Base-by-base conservation (phyloP, 2,329 filamentous ascomycete genomes). In the Neonectria ditissima region DNA sequence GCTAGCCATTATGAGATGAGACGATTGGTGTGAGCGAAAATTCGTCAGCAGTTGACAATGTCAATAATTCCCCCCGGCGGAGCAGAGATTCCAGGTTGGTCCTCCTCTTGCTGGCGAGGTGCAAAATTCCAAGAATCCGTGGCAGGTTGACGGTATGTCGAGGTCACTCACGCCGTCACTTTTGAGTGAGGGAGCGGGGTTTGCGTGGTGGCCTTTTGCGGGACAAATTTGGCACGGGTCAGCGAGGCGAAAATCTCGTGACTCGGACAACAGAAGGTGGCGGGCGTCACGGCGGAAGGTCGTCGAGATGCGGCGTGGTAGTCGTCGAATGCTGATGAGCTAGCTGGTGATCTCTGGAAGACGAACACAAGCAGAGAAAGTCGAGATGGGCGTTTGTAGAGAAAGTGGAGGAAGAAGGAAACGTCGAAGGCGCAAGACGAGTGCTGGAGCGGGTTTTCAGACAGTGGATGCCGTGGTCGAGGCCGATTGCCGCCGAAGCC, bases 1-100 rank as follows among this genome's bases (percentile, higher is more conserved):
- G 77, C 84, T 86, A 78, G 92, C 89, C 91, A 94, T 94, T 62
- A 61, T 70, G 66, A 51, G 30, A 41, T 22, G 16, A 37, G 20
- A 48, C n/a, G 32, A 22, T 39, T 45, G 16, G 20, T 28, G 30
- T 34, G 32, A 30, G 32, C 32, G 32, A 57, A 30, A 41, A 39
- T 50, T 53, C 51, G 43, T 24, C 10, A 55, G 11, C 10, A 26
- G 28, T 51, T 54, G 32, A 43, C 48, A 37, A 16, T 59, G 20
- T n/a, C 26, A 18, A 55, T 59, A 37, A 34, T 39, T 54, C 45
- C 54, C 53, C 45, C 48, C 43, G 18, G 24, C 11, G 28, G 18
- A 39, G 16, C 43, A 56, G 41, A 39, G 54, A 41, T 28, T 22
- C 48, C 32, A 41, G 48, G 55, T 13, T 16, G 53, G 22, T 56